These are phyloP conservation scores for Hanseniaspora clermontiae DNA, from an alignment of 805 yeast genomes.

Conservation along the genomic window DNA sequence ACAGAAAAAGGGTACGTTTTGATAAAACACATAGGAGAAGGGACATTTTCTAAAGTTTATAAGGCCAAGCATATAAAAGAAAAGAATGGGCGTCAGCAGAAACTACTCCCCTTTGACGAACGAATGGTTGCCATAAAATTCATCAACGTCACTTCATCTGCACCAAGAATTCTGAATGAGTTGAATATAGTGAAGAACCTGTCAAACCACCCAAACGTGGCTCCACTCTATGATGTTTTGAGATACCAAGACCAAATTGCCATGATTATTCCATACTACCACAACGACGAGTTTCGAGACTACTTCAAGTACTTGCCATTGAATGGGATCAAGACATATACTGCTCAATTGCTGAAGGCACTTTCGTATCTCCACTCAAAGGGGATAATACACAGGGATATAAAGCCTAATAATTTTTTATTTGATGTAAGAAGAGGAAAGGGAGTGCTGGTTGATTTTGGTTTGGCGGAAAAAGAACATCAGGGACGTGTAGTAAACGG, in stretches of 20 bases:
- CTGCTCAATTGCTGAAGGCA: slow-evolving; percentile 67
- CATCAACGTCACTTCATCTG: slow-evolving; percentile 90
- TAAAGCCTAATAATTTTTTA: slow-evolving; percentile 71
- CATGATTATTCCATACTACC: slow-evolving; percentile 82
- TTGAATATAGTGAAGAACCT: slow-evolving; percentile 59
- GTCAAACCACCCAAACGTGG: slow-evolving; percentile 60
- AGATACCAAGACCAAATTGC: slow-evolving; percentile 83
- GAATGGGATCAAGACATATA: slow-evolving; percentile 66
- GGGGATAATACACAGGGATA: slow-evolving; percentile 82
- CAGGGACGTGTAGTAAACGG: slow-evolving; percentile 10
- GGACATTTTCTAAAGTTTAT: slow-evolving; percentile 82
- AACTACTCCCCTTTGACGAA: slow-evolving; percentile 4
- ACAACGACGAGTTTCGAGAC: slow-evolving; percentile 80
- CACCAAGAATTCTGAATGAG: slow-evolving; percentile 81
- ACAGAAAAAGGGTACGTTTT: slow-evolving; percentile 24
- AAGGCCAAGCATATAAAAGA: slow-evolving; percentile 22
- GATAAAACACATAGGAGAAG: slow-evolving; percentile 51
- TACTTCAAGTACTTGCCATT: slow-evolving; percentile 71
- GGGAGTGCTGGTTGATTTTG: slow-evolving; percentile 86
- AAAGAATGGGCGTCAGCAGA: slow-evolving; percentile 22
- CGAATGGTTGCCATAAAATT: slow-evolving; percentile 73
- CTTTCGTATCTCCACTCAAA: slow-evolving; percentile 53
- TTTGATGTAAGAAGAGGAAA: slow-evolving; percentile 52
- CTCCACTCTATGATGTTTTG: slow-evolving; percentile 79
- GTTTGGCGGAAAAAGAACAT: slow-evolving; percentile 61